A percentile compares a stretch with the other conserved stretches of the same genome.
Evolutionary conservation across 345 rosid species (phyloP).

Genomic region (Hibiscus mutabilis): DNA sequence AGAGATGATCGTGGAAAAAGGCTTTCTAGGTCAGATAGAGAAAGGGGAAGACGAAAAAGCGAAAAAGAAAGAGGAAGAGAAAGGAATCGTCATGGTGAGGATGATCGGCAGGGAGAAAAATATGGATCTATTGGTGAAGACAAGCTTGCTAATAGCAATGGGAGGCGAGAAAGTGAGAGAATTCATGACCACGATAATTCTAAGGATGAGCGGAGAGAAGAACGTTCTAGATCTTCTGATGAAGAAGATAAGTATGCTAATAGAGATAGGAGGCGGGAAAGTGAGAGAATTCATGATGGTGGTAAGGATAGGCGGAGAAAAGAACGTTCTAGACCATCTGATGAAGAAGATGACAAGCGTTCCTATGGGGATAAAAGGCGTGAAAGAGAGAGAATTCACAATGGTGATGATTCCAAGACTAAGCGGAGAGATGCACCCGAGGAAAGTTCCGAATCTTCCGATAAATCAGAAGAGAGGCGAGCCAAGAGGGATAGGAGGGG

Average conservation of each 20-base stretch:
- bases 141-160: background rate
- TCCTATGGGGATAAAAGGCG: constrained; percentile 11
- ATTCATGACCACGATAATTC: background rate
- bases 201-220: background rate
- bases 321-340: background rate
- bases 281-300: background rate
- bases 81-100: no score
- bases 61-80: constrained; percentile 23
- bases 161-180: background rate
- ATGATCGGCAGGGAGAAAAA: background rate
- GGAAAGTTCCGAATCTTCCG: background rate
- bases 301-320: background rate
- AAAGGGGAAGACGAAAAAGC: background rate
- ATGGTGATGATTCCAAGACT: background rate
- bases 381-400: constrained; percentile 21
- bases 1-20: background rate
- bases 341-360: constrained; percentile 3
- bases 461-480: background rate
- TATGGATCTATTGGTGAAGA: background rate
- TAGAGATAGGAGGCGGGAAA: background rate
- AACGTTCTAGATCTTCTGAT: background rate
- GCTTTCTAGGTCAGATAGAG: constrained; percentile 7
- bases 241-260: background rate
- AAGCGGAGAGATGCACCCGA: background rate
- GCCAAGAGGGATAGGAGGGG: constrained; percentile 3